Base-by-base conservation (phyloP, 495 filamentous ascomycete species). In the Symbiotaphrina buchneri region DNA sequence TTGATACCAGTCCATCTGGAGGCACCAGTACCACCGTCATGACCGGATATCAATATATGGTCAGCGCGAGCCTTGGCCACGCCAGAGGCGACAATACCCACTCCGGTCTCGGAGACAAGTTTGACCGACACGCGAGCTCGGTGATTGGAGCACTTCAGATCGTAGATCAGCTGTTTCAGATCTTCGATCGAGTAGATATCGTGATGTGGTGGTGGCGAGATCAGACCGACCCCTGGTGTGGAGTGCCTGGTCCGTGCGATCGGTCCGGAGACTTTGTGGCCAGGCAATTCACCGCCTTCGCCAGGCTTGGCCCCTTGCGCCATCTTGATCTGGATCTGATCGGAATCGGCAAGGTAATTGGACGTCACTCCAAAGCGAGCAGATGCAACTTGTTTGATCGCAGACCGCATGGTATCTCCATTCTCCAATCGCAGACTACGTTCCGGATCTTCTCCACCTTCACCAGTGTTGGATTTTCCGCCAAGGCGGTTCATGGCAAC, bases 271-370 rank as follows among this genome's bases (percentile, higher is more conserved):
- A 99, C 90, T 57, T 99, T 99, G 60, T 95, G 84, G 18, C 87
- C 87, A 20, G 87, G 87, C 39, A 99, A 68, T 50, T 99, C 87
- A 63, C 87, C 87, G 59, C 87, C 87, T 53, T 99, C 87, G 47
- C 87, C 87, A 39, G 87, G 87, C 65, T 99, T 99, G 31, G 87
- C 87, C 44, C 87, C 87, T 55, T 99, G 87, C 6, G 87, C 87
- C 87, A 99, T 99, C 65, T 99, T 99, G 63, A 99, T 99, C 57
- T 99, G 87, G 21, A 99, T 60, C 55, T 99, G 85, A 49, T 99
- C 87, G 10, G 87, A 80, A 50, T 99, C 87, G 24, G 87, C 84
- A n/a, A 99, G 65, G 51, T 95, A 99, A 59, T 90, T 80, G 20
- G 82, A 87, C 6, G 90, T 99, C 37, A 99, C 87, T 61, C 87